These are phyloP conservation scores for Vaccinium darrowii DNA, from an alignment of 148 eudicot genomes.

Conservation along the genomic window DNA sequence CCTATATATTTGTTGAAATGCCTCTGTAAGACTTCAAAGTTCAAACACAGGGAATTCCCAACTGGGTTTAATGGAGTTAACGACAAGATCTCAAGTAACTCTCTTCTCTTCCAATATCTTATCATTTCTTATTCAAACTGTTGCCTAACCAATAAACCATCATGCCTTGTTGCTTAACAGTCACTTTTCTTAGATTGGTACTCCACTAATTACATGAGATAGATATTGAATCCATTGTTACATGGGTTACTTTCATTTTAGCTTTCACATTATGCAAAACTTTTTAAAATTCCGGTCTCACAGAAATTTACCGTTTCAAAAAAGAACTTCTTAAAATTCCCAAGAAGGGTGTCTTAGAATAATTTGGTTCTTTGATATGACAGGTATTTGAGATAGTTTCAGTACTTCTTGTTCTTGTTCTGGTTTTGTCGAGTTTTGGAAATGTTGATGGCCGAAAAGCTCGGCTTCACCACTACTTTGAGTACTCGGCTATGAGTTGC, in stretches of 20 bases:
- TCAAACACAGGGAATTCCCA: conserved; percentile 6
- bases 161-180: not conserved
- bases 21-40: not conserved
- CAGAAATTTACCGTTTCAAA: no score
- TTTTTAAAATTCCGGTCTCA: not conserved
- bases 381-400: conserved; percentile 16
- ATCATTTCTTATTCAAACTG: not conserved
- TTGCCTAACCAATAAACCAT: not conserved
- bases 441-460: conserved; percentile 34
- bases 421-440: conserved; percentile 13
- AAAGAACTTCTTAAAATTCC: not conserved
- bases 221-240: not conserved
- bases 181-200: not conserved
- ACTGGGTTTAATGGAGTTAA: conserved; percentile 10
- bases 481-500: conserved; percentile 18
- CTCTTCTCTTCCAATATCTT: not conserved
- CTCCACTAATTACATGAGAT: not conserved
- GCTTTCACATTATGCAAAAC: not conserved
- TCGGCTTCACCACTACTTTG: conserved; percentile 19
- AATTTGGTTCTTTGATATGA: not conserved
- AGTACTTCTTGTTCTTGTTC: conserved; percentile 12
- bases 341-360: not conserved
- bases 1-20: not conserved
- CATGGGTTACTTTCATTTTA: not conserved
- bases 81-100: conserved; percentile 16